These are phyloP conservation scores for Salix dunnii DNA, from an alignment of 345 rosid species.

Conservation along the genomic window DNA sequence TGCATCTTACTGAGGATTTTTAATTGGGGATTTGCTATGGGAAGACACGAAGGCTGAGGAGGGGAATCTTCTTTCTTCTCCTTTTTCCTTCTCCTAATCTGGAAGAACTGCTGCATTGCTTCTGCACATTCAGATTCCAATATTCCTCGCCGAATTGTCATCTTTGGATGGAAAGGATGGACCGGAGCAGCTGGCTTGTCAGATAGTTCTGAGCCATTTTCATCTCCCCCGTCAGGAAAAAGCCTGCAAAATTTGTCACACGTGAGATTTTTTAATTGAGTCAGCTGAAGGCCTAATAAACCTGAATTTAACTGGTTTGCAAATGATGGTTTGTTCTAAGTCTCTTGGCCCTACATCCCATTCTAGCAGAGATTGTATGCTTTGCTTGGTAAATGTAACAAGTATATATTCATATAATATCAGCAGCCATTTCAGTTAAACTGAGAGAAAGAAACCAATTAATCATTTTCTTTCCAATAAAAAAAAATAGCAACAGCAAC, in stretches of 20 bases:
- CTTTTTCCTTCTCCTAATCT: constrained; percentile 78
- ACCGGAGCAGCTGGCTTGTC: constrained; percentile 75
- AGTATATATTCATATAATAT: neutral
- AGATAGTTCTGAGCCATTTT: constrained; percentile 34
- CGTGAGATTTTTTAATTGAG: neutral
- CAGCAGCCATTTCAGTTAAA: neutral
- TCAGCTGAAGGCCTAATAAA: neutral
- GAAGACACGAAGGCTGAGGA: constrained; percentile 52
- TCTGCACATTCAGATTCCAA: constrained; percentile 78
- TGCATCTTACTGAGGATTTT: constrained; percentile 77
- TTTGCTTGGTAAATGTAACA: neutral
- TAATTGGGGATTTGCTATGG: constrained; percentile 52
- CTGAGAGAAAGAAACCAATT: neutral
- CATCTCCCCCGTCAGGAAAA: constrained; percentile 50
- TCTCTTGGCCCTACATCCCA: neutral
- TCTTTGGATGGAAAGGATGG: constrained; percentile 93
- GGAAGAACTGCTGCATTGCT: constrained; percentile 86
- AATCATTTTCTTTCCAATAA: neutral
- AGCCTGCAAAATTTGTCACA: constrained; percentile 45
- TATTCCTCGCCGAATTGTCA: constrained; percentile 75
- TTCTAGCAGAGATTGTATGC: neutral
- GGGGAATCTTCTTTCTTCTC: constrained; percentile 40
- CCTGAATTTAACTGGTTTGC: neutral
- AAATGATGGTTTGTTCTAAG: neutral
- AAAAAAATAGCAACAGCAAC: neutral